A percentile compares a stretch with the other conserved stretches of the same genome.
phyloP scores from a whole-genome alignment of 164 flowering plant species.

The Nymphaea thermarum region DNA sequence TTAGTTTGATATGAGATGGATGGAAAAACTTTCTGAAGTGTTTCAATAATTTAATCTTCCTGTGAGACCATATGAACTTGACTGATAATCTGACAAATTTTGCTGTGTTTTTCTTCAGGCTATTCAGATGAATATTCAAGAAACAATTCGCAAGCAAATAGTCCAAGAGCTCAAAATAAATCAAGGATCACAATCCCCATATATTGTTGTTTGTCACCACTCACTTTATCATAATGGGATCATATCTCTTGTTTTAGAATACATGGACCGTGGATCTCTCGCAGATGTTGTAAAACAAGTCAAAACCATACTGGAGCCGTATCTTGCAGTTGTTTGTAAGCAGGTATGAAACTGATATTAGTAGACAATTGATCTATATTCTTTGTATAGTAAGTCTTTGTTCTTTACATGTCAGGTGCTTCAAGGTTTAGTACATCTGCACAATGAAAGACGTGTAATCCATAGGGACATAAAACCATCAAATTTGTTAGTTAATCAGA shows the following conservation, averaged over 20 bases:
- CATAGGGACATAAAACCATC: constrained; percentile 98
- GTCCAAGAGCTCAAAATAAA: constrained; percentile 96
- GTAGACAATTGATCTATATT: background rate
- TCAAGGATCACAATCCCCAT: constrained; percentile 76
- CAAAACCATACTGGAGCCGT: constrained; percentile 91
- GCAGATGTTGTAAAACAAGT: constrained; percentile 80
- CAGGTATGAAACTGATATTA: constrained; percentile 36
- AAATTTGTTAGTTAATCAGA: constrained; percentile 82
- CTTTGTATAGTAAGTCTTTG: background rate
- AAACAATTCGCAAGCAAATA: constrained; percentile 88
- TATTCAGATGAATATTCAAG: constrained; percentile 92
- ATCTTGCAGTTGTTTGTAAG: constrained; percentile 90
- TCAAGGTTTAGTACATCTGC: constrained; percentile 86
- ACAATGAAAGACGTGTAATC: constrained; percentile 85
- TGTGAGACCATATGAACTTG: too few species aligned
- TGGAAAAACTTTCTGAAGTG: too few species aligned
- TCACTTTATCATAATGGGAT: constrained; percentile 96
- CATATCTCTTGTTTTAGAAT: constrained; percentile 89
- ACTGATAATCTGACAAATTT: too few species aligned
- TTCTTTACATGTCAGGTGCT: constrained; percentile 48
- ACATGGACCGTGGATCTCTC: constrained; percentile 98
- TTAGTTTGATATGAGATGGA: too few species aligned
- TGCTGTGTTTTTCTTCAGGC: constrained; percentile 29
- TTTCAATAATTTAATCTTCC: too few species aligned
- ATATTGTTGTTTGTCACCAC: constrained; percentile 82